Percentiles rank a stretch among this genome's conserved stretches.
Evolutionary conservation across 2,329 filamentous ascomycete genomes (phyloP).

Genomic region (Didymella lethalis): DNA sequence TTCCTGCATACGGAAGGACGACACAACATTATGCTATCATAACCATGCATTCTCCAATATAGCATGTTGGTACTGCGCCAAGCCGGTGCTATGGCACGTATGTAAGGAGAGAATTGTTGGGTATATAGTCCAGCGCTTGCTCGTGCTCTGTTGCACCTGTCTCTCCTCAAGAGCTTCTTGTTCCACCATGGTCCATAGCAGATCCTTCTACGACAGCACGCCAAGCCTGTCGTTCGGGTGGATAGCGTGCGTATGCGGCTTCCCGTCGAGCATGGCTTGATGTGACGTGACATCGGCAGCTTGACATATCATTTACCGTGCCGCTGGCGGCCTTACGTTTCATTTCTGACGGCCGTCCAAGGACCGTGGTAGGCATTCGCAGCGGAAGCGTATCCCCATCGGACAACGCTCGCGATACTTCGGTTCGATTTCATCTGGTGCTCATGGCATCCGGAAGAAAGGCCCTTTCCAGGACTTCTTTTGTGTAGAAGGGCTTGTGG

Average conservation of each 20-base stretch:
- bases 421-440: not conserved
- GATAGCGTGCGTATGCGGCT: constrained; percentile 2
- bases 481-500: constrained; percentile 13
- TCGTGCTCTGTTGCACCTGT: constrained; percentile 7
- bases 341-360: not conserved
- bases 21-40: not conserved
- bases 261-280: constrained; percentile 2
- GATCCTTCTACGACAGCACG: not conserved
- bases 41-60: constrained; percentile 17
- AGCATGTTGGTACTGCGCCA: constrained; percentile 5
- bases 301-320: not conserved
- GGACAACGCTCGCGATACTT: not conserved
- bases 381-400: not conserved
- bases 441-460: constrained; percentile 42
- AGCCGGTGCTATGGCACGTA: not conserved
- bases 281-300: constrained; percentile 7
- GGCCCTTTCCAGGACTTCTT: constrained; percentile 45
- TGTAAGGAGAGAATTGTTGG: not conserved
- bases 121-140: constrained; percentile 12
- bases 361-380: not conserved
- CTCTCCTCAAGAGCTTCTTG: not conserved
- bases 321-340: constrained; percentile 1
- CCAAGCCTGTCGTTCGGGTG: constrained; percentile 2
- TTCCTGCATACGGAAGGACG: constrained; percentile 15
- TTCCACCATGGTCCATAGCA: not conserved